Evolutionary conservation across 805 yeast genomes (phyloP).

Genomic region (Wickerhamomyces pijperi): DNA sequence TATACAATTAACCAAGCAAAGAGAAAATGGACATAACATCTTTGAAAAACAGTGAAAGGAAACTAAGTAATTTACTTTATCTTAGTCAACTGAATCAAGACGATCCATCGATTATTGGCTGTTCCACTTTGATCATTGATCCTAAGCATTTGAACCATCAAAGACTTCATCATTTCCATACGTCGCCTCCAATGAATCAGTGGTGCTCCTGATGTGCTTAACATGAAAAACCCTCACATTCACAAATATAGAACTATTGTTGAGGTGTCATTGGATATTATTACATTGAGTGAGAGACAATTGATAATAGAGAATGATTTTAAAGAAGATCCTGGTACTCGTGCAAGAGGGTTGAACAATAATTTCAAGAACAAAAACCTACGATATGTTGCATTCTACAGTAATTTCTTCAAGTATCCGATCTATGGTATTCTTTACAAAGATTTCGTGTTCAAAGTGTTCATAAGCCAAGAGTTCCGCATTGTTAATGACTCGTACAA

Average conservation of each 20-base stretch:
- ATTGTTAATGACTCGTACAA: conserved; percentile 11
- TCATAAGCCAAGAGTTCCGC: conserved; percentile 13
- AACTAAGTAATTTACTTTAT: conserved; percentile 7
- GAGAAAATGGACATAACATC: background rate
- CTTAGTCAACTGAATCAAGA: conserved; percentile 5
- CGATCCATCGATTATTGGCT: conserved; percentile 1
- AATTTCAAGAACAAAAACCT: conserved; percentile 10
- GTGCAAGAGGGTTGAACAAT: conserved; percentile 11
- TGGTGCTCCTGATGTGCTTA: conserved; percentile 22
- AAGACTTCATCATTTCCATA: conserved; percentile 9
- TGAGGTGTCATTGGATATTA: conserved; percentile 22
- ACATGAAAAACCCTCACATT: conserved; percentile 19
- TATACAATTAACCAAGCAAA: too few relatives aligned
- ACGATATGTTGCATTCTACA: conserved; percentile 12
- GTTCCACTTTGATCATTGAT: conserved; percentile 8
- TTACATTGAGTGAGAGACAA: conserved; percentile 21
- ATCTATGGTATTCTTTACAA: conserved; percentile 12
- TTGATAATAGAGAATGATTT: conserved; percentile 15
- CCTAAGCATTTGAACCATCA: conserved; percentile 6
- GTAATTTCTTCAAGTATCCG: conserved; percentile 13
- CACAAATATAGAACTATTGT: conserved; percentile 11
- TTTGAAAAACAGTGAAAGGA: conserved; percentile 3
- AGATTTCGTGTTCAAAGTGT: conserved; percentile 9
- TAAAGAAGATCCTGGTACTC: background rate
- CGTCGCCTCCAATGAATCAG: conserved; percentile 14